Evolutionary conservation across 306 rosid genomes (phyloP).

Genomic region (Quercus berberidifolia): DNA sequence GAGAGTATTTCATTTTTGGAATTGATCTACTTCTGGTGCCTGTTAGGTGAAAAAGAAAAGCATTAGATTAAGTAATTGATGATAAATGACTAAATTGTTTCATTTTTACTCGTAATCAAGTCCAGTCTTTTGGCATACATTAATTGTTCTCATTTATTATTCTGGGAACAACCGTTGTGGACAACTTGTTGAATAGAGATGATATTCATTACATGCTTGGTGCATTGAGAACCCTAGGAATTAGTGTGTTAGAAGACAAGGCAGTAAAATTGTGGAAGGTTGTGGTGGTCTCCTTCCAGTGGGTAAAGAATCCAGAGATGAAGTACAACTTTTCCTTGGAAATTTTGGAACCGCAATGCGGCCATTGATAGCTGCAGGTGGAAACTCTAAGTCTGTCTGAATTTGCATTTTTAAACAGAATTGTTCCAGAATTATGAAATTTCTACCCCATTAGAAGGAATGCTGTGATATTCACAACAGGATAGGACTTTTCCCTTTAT

Average conservation of each 20-base stretch:
- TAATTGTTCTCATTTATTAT: slow-evolving; percentile 14
- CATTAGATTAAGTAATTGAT: background rate
- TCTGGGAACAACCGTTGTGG: slow-evolving; percentile 93
- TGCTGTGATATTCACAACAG: background rate
- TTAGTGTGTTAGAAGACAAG: slow-evolving; percentile 71
- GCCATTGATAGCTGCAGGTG: slow-evolving; percentile 94
- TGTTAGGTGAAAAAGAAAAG: background rate
- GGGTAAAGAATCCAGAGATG: slow-evolving; percentile 55
- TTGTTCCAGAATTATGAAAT: background rate
- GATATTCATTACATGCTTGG: slow-evolving; percentile 93
- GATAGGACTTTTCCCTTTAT: background rate
- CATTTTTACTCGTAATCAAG: background rate
- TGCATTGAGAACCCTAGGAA: slow-evolving; percentile 82
- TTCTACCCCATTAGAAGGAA: background rate
- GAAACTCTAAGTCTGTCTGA: slow-evolving; percentile 62
- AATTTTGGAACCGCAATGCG: slow-evolving; percentile 99
- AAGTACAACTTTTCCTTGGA: slow-evolving; percentile 89
- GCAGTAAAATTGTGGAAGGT: slow-evolving; percentile 70
- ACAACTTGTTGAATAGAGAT: slow-evolving; percentile 85
- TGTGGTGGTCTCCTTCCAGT: slow-evolving; percentile 80
- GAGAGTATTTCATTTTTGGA: background rate
- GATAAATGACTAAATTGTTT: background rate
- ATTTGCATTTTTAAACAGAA: background rate
- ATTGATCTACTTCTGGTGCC: background rate
- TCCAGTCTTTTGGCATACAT: background rate